A percentile compares a stretch with the other conserved stretches of the same genome.
Evolutionary conservation across 2,329 filamentous ascomycete species (phyloP).

Genomic region (Epicoccum sorghinum): DNA sequence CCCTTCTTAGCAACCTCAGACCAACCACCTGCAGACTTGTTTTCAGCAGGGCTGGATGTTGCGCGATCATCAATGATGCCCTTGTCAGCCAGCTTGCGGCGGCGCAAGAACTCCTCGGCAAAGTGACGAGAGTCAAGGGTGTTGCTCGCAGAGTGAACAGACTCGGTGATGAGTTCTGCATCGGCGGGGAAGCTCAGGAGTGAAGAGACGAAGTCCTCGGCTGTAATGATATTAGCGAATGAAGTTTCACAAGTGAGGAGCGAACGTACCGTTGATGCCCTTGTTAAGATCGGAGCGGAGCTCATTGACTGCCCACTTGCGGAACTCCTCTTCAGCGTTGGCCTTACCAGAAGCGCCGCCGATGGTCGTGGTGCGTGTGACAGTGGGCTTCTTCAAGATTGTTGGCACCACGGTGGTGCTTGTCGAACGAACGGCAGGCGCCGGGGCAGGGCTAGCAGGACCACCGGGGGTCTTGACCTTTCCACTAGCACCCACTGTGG

Average conservation of each 20-base stretch:
- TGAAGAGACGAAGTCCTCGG: conserved; percentile 79
- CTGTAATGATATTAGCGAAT: conserved; percentile 52
- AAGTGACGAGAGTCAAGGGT: conserved; percentile 94
- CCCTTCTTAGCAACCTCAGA: conserved; percentile 98
- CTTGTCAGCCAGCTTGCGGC: conserved; percentile 91
- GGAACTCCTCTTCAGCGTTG: conserved; percentile 87
- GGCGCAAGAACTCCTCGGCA: conserved; percentile 90
- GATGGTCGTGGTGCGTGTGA: conserved; percentile 55
- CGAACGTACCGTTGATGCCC: conserved; percentile 67
- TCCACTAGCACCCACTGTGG: conserved; percentile 90
- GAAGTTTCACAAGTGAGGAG: background rate
- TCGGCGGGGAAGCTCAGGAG: conserved; percentile 79
- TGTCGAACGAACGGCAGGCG: conserved; percentile 53
- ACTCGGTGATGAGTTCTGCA: conserved; percentile 82
- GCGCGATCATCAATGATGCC: conserved; percentile 78
- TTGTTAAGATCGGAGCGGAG: conserved; percentile 75
- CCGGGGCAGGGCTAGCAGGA: conserved; percentile 58
- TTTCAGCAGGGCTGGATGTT: conserved; percentile 57
- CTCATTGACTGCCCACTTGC: conserved; percentile 86
- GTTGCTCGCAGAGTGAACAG: conserved; percentile 83
- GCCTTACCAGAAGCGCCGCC: conserved; percentile 53
- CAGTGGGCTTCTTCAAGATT: conserved; percentile 61
- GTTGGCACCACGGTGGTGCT: conserved; percentile 53
- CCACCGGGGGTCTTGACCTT: conserved; percentile 80
- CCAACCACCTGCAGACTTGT: conserved; percentile 69